phyloP scores from a whole-genome alignment of 345 rosid species.

The Moringa oleifera region DNA sequence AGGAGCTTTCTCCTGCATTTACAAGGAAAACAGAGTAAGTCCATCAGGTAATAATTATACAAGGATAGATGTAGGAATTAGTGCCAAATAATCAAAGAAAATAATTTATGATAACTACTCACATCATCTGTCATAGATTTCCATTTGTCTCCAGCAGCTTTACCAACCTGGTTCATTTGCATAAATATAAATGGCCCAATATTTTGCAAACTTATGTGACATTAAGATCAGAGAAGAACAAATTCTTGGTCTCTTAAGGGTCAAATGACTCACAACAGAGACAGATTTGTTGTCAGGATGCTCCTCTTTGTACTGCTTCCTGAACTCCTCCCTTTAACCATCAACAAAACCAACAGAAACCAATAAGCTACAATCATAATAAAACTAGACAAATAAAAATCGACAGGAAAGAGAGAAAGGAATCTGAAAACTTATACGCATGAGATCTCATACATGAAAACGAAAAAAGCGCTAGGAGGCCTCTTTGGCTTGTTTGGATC shows the following conservation, averaged over 20 bases:
- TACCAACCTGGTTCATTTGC: constrained; percentile 50
- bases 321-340: constrained; percentile 59
- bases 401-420: neutral
- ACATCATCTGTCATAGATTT: constrained; percentile 60
- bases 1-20: constrained; percentile 63
- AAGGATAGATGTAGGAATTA: too few relatives aligned
- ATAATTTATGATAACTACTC: constrained; percentile 18
- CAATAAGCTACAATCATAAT: neutral
- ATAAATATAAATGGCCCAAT: neutral
- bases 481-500: constrained; percentile 85
- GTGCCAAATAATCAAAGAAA: neutral
- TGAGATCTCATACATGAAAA: constrained; percentile 46
- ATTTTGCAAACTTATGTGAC: too few relatives aligned
- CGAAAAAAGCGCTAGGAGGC: constrained; percentile 73
- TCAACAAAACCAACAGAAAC: neutral
- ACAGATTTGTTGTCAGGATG: constrained; percentile 86
- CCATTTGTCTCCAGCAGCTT: constrained; percentile 82
- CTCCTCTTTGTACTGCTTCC: constrained; percentile 52
- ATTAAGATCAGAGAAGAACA: constrained; percentile 1
- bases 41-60: too few relatives aligned
- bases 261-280: constrained; percentile 41
- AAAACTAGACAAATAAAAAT: neutral
- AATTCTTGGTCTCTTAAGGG: neutral
- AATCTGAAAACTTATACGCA: neutral
- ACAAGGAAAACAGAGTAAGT: neutral